Evolutionary conservation across 2,329 filamentous ascomycete genomes (phyloP), one percentile per base, ranked within the genome.

Genomic region (Graphium sp.): DNA sequence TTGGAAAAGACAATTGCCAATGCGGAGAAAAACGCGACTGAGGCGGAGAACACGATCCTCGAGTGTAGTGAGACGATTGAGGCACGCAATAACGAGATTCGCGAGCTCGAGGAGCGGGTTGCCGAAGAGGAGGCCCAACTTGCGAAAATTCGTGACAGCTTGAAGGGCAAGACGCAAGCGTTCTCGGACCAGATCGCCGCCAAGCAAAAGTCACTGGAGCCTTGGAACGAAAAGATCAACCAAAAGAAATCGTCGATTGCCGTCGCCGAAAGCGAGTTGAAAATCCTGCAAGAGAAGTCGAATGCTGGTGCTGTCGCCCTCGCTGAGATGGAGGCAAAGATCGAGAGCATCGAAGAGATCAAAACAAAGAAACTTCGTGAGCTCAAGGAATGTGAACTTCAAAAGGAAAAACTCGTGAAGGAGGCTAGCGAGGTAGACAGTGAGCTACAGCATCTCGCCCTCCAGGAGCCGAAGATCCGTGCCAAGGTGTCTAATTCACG

Each of bases 211-310:
- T 77, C 82, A 1, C 62, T 98, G 8, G 87, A 95, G 52, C 89
- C 89, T 0, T 98, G 89, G 89, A 85, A 78, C 40, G 84, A 84
- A 39, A 95, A 89, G 54, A 87, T 98, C 56, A 94, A 89, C 49
- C 78, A 93, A 46, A 95, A 93, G 50, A 79, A 89, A 45, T 94
- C 85, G 0, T 74, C 80, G 4, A 91, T 94, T 39, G 87, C 87
- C 4, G 85, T 98, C 8, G 84, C 89, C 2, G 81, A 93, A 48
- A 93, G 84, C 49, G 87, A 98, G 50, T 69, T 95, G 39, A 77
- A 84, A 34, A 95, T 98, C 32, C 64, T 98, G 6, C 69, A 72
- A 22, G 89, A 98, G 47, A 83, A 84, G 46, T 81, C 82, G 29
- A 93, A 84, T 43, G 77, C 87, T 18, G 84, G 85, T 5, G 75